Percentiles rank a stretch among this genome's conserved stretches.
phyloP scores from a whole-genome alignment of 2,329 filamentous ascomycete genomes.

The Claviceps monticola region DNA sequence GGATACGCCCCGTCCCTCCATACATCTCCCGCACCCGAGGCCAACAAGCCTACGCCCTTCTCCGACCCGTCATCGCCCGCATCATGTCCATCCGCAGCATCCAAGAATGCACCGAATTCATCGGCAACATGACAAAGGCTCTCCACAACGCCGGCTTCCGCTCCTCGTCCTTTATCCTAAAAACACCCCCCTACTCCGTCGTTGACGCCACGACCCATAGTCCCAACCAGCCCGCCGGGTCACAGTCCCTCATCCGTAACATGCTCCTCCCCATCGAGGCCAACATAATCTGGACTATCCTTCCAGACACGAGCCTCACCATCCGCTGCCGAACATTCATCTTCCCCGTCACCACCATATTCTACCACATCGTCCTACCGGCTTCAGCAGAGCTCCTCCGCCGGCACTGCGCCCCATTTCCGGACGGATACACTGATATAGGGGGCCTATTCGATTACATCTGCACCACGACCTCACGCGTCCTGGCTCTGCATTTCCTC shows the following conservation, averaged over 20 bases:
- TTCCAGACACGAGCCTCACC: slow-evolving; percentile 26
- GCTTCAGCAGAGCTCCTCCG: slow-evolving; percentile 21
- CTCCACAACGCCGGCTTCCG: slow-evolving; percentile 32
- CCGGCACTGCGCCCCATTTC: slow-evolving; percentile 27
- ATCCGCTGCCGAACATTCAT: slow-evolving; percentile 32
- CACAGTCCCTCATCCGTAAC: slow-evolving; percentile 30
- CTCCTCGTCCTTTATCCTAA: slow-evolving; percentile 28
- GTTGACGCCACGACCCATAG: slow-evolving; percentile 15
- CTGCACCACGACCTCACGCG: slow-evolving; percentile 26
- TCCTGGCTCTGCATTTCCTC: slow-evolving; percentile 24
- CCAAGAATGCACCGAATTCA: slow-evolving; percentile 23
- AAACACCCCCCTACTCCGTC: slow-evolving; percentile 20
- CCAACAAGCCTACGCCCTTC: slow-evolving; percentile 32
- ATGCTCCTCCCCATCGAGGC: slow-evolving; percentile 28
- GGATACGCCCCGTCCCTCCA: slow-evolving; percentile 42
- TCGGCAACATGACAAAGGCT: slow-evolving; percentile 28
- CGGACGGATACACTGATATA: slow-evolving; percentile 30
- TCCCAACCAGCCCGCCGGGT: slow-evolving; percentile 24
- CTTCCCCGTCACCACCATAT: slow-evolving; percentile 29
- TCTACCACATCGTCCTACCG: slow-evolving; percentile 29
- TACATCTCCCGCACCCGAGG: slow-evolving; percentile 23
- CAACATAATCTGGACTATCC: slow-evolving; percentile 30
- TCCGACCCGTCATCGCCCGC: slow-evolving; percentile 38
- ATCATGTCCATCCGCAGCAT: slow-evolving; percentile 30
- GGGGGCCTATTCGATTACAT: slow-evolving; percentile 32